Evolutionary conservation across 2,329 filamentous ascomycete species (phyloP), one percentile per base, ranked within the genome.

Genomic region (Verticillium dahliae): DNA sequence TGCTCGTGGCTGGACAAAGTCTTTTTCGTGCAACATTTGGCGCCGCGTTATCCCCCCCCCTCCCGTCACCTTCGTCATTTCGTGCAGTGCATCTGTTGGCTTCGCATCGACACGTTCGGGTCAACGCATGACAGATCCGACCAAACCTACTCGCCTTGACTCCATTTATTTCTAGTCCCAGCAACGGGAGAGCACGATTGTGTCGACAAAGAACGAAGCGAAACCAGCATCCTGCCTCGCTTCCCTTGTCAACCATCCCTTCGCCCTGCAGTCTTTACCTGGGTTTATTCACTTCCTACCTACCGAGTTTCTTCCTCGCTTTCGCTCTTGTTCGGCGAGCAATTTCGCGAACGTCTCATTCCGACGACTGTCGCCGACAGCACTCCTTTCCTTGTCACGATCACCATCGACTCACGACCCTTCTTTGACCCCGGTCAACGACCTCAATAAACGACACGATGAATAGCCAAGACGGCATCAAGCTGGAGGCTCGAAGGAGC

Each of bases 391-490:
- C 56, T 58, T 37, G 52, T 34, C 31, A 55, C 60, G 14, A 55
- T 56, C 27, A 27, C 38, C 35, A 37, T 10, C 35, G 50, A 54
- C 56, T 50, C 60, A 61, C 62, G 56, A 62, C 50, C 60, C 50
- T 22, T 45, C 45, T 60, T 27, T 27, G 27, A 56, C 10, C 31
- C 11, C n/a, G 18, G 14, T 15, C 34, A 22, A 31, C 15, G 34
- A 15, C 18, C 6, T 9, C 6, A 38, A 18, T 14, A 55, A 15
- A 33, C 54, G 35, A 6, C 33, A 13, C 63, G 65, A 56, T 67
- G 68, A 56, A 67, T 65, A 27, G 66, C 67, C 14, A 65, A 60
- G 39, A 65, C 67, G 57, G 35, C 62, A 55, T 64, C 65, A 52
- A 65, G 61, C 54, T 52, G 10, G 64, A 65, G 56, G 64, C 39